phyloP scores from a whole-genome alignment of 805 yeast species.

The Blastobotrys robertii region DNA sequence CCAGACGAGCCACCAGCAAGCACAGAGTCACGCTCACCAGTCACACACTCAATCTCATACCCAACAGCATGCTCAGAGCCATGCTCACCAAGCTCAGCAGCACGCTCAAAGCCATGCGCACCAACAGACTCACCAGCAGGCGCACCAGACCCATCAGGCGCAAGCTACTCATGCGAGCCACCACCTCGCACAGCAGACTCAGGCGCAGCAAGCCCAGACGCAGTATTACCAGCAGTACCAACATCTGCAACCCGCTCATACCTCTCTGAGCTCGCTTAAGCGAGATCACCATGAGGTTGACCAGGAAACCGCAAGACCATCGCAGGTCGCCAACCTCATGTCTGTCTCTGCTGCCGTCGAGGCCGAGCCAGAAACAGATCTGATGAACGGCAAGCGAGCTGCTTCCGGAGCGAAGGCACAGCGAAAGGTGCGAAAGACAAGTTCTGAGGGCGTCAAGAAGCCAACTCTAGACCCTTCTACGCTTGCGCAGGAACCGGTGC shows the following conservation, averaged over 20 bases:
- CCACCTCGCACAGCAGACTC: conserved; percentile 13
- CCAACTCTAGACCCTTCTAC: neutral
- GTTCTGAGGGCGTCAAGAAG: neutral
- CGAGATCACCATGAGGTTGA: conserved; percentile 1
- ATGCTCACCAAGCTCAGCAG: conserved; percentile 12
- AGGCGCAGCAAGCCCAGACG: conserved; percentile 6
- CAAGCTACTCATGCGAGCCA: conserved; percentile 6
- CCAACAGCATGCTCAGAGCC: conserved; percentile 7
- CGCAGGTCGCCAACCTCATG: conserved; percentile 1
- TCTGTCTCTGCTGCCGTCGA: conserved; percentile 4
- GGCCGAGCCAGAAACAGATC: conserved; percentile 3
- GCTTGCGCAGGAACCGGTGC: neutral
- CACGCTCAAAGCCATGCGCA: conserved; percentile 6
- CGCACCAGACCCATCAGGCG: conserved; percentile 8
- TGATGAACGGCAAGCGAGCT: neutral
- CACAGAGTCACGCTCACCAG: conserved; percentile 9
- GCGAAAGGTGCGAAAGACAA: conserved; percentile 1
- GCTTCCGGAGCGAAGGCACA: neutral
- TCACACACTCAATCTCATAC: neutral
- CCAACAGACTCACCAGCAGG: conserved; percentile 13
- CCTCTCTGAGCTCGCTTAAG: neutral
- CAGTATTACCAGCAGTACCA: conserved; percentile 1
- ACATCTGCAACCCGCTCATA: conserved; percentile 1
- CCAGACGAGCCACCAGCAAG: conserved; percentile 11
- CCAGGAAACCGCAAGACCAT: neutral